Evolutionary conservation across 805 yeast species (phyloP).

Genomic region (Blastobotrys americana): DNA sequence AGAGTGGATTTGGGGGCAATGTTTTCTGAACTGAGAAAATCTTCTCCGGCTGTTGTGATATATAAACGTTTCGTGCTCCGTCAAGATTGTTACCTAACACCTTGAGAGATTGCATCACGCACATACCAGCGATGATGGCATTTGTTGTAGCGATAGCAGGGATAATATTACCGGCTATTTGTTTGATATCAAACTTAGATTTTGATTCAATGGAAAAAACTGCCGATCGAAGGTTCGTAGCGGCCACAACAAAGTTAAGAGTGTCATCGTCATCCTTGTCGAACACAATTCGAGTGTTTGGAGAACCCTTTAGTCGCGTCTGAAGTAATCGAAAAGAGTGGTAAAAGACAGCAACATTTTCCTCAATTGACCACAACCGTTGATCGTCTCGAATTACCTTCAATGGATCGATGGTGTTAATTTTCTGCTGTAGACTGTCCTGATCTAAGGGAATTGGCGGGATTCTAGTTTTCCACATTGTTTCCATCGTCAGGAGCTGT

Average conservation of each 20-base stretch:
- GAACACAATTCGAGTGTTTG: slow-evolving; percentile 38
- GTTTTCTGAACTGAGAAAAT: slow-evolving; percentile 59
- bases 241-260: slow-evolving; percentile 75
- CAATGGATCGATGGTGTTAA: slow-evolving; percentile 17
- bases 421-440: slow-evolving; percentile 18
- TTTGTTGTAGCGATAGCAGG: slow-evolving; percentile 98
- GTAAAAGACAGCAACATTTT: slow-evolving; percentile 55
- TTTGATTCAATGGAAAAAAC: slow-evolving; percentile 65
- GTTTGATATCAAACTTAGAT: slow-evolving; percentile 81
- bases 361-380: slow-evolving; percentile 51
- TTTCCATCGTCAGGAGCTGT: slow-evolving; percentile 59
- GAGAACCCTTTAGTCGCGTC: slow-evolving; percentile 39
- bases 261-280: slow-evolving; percentile 96
- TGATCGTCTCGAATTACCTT: slow-evolving; percentile 34
- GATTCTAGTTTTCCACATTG: slow-evolving; percentile 67
- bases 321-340: slow-evolving; percentile 45
- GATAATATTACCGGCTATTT: slow-evolving; percentile 92
- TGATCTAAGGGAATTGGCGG: slow-evolving; percentile 57
- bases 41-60: slow-evolving; percentile 50
- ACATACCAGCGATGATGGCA: slow-evolving; percentile 88
- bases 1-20: slow-evolving; percentile 57
- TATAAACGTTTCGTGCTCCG: slow-evolving; percentile 40
- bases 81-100: slow-evolving; percentile 21
- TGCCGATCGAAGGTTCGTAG: slow-evolving; percentile 69
- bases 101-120: slow-evolving; percentile 65